phyloP scores from a whole-genome alignment of 1,284 basidiomycete species.

The Wallemia hederae region DNA sequence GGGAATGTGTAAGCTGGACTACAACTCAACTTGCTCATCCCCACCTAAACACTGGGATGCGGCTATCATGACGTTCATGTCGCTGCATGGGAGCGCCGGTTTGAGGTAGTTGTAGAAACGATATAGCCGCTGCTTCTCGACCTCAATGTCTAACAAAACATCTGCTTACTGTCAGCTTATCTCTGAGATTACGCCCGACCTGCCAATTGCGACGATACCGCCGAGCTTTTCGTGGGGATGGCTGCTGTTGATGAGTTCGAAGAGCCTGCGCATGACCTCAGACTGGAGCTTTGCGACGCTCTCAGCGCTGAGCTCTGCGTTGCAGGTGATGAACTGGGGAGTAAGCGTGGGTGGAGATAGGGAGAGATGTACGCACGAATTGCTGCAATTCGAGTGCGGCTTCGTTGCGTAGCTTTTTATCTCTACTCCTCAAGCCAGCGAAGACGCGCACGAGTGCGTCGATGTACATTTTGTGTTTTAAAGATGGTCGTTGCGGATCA shows the following conservation, averaged over 20 bases:
- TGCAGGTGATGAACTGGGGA: background rate
- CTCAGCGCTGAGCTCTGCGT: background rate
- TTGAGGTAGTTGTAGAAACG: conserved; percentile 79
- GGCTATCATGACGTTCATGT: conserved; percentile 60
- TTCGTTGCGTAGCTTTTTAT: background rate
- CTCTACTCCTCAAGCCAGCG: background rate
- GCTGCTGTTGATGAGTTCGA: conserved; percentile 53
- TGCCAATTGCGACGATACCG: conserved; percentile 52
- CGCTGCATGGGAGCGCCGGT: conserved; percentile 46
- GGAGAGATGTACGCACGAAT: background rate
- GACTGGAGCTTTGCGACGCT: background rate
- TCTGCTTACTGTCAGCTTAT: conserved; percentile 21
- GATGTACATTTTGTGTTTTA: background rate
- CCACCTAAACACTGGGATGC: conserved; percentile 58
- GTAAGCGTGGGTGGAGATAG: background rate
- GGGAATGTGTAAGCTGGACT: background rate
- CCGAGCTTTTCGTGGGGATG: conserved; percentile 45
- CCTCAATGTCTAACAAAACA: conserved; percentile 34
- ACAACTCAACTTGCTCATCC: background rate
- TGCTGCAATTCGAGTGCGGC: background rate
- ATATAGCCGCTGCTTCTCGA: conserved; percentile 45
- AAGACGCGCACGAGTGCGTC: background rate
- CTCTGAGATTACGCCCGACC: conserved; percentile 11
- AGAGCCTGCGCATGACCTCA: conserved; percentile 39
- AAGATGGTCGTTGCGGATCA: background rate